Evolutionary conservation across 768 basidiomycete genomes (phyloP).

Genomic region (Rhizopogon vulgaris): DNA sequence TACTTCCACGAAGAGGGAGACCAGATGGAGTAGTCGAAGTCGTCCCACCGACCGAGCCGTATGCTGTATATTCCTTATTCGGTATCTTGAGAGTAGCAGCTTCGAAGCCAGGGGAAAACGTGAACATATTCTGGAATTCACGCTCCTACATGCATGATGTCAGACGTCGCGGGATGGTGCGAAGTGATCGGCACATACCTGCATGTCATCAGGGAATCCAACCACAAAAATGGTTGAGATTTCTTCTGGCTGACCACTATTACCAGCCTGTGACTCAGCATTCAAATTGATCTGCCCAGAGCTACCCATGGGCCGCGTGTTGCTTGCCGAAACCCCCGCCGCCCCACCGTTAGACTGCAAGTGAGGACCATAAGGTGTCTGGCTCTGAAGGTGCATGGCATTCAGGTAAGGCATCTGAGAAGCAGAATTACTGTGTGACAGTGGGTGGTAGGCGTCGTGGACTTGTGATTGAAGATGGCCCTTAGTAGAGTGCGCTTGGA

Average conservation of each 20-base stretch:
- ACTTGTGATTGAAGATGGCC: slow-evolving; percentile 17
- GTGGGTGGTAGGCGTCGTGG: slow-evolving; percentile 28
- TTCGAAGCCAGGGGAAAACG: slow-evolving; percentile 92
- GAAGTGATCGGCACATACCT: slow-evolving; percentile 46
- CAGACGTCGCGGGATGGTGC: slow-evolving; percentile 6
- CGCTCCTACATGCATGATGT: slow-evolving; percentile 62
- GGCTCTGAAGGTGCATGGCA: slow-evolving; percentile 53
- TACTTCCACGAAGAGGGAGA: slow-evolving; percentile 29
- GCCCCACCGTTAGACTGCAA: slow-evolving; percentile 39
- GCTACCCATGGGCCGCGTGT: slow-evolving; percentile 22
- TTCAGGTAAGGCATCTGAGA: slow-evolving; percentile 32
- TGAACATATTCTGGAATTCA: slow-evolving; percentile 99
- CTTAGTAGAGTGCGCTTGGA: slow-evolving; percentile 23
- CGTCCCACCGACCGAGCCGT: slow-evolving; percentile 41
- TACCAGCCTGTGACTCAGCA: slow-evolving; percentile 17
- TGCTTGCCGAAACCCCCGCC: slow-evolving; percentile 13
- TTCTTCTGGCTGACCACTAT: slow-evolving; percentile 56
- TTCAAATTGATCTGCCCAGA: slow-evolving; percentile 22
- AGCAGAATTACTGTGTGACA: slow-evolving; percentile 25
- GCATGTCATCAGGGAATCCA: slow-evolving; percentile 98
- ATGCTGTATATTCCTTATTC: slow-evolving; percentile 81
- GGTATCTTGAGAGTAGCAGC: slow-evolving; percentile 98
- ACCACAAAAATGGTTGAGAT: slow-evolving; percentile 98
- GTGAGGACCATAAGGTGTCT: slow-evolving; percentile 73
- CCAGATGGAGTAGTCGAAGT: slow-evolving; percentile 21